Evolutionary conservation across 768 basidiomycete genomes (phyloP).

Genomic region (Multifurca ochricompacta): DNA sequence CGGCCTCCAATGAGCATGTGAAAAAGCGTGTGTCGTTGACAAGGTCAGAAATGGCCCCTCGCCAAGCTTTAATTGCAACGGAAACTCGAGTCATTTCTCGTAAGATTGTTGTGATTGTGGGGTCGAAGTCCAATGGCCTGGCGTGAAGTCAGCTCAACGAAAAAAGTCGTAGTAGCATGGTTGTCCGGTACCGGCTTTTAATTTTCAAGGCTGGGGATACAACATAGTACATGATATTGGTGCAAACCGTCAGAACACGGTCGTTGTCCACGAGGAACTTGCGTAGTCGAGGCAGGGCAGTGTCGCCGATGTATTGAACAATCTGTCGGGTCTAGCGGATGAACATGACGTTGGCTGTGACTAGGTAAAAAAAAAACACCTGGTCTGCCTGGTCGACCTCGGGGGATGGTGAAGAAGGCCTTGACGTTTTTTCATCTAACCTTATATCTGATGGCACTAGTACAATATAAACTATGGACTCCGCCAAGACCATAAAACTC

Average conservation of each 20-base stretch:
- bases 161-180: background rate
- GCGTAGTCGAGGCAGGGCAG: constrained; percentile 66
- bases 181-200: constrained; percentile 48
- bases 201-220: constrained; percentile 74
- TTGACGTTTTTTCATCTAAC: constrained; percentile 55
- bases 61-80: constrained; percentile 78
- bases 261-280: constrained; percentile 80
- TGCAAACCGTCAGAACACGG: constrained; percentile 70
- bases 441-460: constrained; percentile 31
- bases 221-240: constrained; percentile 78
- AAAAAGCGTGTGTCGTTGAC: constrained; percentile 86
- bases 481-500: constrained; percentile 16
- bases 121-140: constrained; percentile 76
- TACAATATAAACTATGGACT: background rate
- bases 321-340: constrained; percentile 38
- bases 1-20: constrained; percentile 52
- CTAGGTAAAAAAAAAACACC: constrained; percentile 28
- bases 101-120: constrained; percentile 56
- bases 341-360: background rate
- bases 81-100: constrained; percentile 74
- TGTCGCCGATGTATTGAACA: constrained; percentile 57
- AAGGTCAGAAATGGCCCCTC: constrained; percentile 66
- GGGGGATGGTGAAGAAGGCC: constrained; percentile 32
- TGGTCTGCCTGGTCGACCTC: constrained; percentile 39
- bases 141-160: constrained; percentile 12